Conservation (phyloP, 1,284 basidiomycete genomes). For the Melampsora americana region DNA sequence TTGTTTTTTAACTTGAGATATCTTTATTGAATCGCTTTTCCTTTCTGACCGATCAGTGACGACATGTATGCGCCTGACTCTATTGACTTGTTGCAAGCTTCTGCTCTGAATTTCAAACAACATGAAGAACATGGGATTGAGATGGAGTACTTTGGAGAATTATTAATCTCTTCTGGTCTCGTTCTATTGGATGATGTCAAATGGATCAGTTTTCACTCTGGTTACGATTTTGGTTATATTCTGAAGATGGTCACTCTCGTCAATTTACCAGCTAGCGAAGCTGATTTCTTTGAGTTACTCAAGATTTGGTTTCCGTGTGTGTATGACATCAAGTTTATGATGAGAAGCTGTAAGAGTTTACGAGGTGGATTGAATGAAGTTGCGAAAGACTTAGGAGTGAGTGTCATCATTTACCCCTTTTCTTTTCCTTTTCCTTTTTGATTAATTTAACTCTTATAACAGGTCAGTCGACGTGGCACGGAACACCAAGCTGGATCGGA, state of each 20-base stretch:
- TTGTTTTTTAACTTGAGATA: too few species aligned
- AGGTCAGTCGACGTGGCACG: slow-evolving; percentile 35
- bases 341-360: slow-evolving; percentile 79
- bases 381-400: slow-evolving; percentile 70
- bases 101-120: slow-evolving; percentile 90
- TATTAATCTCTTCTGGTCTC: slow-evolving; percentile 91
- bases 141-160: slow-evolving; percentile 92
- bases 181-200: slow-evolving; percentile 83
- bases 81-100: slow-evolving; percentile 87
- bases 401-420: background rate
- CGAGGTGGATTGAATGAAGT: slow-evolving; percentile 95
- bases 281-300: slow-evolving; percentile 83
- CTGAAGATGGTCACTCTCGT: slow-evolving; percentile 87
- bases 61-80: slow-evolving; percentile 99
- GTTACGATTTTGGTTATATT: slow-evolving; percentile 98
- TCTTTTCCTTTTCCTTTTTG: background rate
- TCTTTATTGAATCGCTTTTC: background rate
- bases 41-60: slow-evolving; percentile 60
- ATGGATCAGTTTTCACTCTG: slow-evolving; percentile 99
- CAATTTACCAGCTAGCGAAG: slow-evolving; percentile 82
- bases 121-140: slow-evolving; percentile 88
- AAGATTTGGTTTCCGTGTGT: slow-evolving; percentile 92
- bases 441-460: background rate
- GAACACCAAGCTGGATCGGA: slow-evolving; percentile 41
- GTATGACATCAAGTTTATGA: slow-evolving; percentile 97